A percentile compares a stretch with the other conserved stretches of the same genome.
Conservation (phyloP, 768 basidiomycete genomes). For the Lentinula boryana region DNA sequence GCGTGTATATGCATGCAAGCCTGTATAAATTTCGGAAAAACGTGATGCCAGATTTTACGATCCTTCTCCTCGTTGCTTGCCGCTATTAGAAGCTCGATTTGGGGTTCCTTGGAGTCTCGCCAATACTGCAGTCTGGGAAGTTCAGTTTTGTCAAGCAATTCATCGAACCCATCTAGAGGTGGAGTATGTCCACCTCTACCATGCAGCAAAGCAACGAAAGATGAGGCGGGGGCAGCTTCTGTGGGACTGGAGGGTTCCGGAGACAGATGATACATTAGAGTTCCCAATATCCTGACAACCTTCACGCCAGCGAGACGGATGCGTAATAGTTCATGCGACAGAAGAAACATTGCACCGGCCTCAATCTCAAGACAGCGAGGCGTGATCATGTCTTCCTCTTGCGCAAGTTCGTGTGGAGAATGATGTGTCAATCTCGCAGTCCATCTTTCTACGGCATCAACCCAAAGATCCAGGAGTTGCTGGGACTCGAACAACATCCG, state of each 20-base stretch:
- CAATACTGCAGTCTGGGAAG: slow-evolving; percentile 60
- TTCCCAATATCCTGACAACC: slow-evolving; percentile 52
- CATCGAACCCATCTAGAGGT: slow-evolving; percentile 58
- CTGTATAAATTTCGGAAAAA: slow-evolving; percentile 63
- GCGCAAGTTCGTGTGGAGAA: slow-evolving; percentile 31
- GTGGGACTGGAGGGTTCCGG: slow-evolving; percentile 22
- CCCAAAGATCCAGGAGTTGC: slow-evolving; percentile 69
- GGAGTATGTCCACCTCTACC: slow-evolving; percentile 37
- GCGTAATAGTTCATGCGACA: slow-evolving; percentile 47
- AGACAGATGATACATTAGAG: slow-evolving; percentile 39
- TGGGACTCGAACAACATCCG: slow-evolving; percentile 63
- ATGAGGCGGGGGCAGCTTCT: slow-evolving; percentile 23
- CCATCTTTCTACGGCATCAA: slow-evolving; percentile 66
- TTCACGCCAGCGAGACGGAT: slow-evolving; percentile 60
- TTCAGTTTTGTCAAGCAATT: slow-evolving; percentile 58
- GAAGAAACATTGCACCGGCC: slow-evolving; percentile 68
- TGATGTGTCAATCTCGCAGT: slow-evolving; percentile 39
- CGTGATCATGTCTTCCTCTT: slow-evolving; percentile 35
- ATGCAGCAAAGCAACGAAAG: slow-evolving; percentile 49
- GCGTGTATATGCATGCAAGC: slow-evolving; percentile 44
- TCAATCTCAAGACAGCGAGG: slow-evolving; percentile 58
- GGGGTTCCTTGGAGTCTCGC: slow-evolving; percentile 49
- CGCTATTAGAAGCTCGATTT: slow-evolving; percentile 60
- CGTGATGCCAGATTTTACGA: slow-evolving; percentile 65
- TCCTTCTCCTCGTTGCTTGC: slow-evolving; percentile 68